These are phyloP conservation scores for Fusarium euwallaceae DNA, from an alignment of 2,329 filamentous ascomycete genomes.

Conservation along the genomic window DNA sequence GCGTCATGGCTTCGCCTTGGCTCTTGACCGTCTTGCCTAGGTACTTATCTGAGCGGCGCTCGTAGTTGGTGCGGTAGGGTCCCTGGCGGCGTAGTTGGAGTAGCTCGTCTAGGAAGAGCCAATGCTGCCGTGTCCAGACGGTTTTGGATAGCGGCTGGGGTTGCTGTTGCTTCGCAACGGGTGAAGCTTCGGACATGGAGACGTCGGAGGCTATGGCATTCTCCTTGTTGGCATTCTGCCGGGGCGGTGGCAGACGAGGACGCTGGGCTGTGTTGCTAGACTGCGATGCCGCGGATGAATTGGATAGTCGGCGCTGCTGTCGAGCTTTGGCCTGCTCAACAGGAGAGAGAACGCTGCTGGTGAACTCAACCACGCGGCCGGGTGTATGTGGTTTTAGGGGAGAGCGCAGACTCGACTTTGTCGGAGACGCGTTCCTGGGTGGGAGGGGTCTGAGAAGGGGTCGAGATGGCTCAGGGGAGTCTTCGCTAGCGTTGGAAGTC, in stretches of 20 bases:
- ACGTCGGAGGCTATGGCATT: conserved; percentile 46
- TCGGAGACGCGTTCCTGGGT: conserved; percentile 65
- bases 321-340: conserved; percentile 55
- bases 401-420: conserved; percentile 69
- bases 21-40: conserved; percentile 64
- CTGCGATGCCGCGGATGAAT: conserved; percentile 38
- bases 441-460: conserved; percentile 63
- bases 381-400: conserved; percentile 70
- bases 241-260: conserved; percentile 17
- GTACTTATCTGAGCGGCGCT: conserved; percentile 51
- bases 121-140: conserved; percentile 65
- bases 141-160: conserved; percentile 55
- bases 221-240: conserved; percentile 50
- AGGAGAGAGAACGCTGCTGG: conserved; percentile 63
- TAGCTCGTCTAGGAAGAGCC: conserved; percentile 65
- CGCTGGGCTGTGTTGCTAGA: conserved; percentile 24
- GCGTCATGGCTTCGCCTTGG: conserved; percentile 60
- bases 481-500: conserved; percentile 54
- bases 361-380: conserved; percentile 70
- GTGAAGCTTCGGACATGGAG: conserved; percentile 47
- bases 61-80: conserved; percentile 50
- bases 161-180: conserved; percentile 32
- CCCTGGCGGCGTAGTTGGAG: conserved; percentile 62
- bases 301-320: conserved; percentile 49
- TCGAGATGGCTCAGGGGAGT: conserved; percentile 54